Conservation (phyloP, 2,329 filamentous ascomycete species). For the Alternaria conjuncta region DNA sequence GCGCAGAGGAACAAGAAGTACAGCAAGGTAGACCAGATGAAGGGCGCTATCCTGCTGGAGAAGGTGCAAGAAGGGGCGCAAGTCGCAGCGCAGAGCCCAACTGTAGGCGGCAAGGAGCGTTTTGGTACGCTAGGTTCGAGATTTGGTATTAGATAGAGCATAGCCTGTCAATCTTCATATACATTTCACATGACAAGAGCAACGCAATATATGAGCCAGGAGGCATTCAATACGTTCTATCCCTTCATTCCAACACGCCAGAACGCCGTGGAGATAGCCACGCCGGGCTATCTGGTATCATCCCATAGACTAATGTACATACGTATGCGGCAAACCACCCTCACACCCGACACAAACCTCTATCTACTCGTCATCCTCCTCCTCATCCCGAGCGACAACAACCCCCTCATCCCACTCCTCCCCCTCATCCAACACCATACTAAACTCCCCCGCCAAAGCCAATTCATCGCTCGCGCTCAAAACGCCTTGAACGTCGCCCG, state of each 20-base stretch:
- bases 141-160: slow-evolving; percentile 34
- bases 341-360: background rate
- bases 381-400: slow-evolving; percentile 29
- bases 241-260: background rate
- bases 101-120: slow-evolving; percentile 34
- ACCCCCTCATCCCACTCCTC: slow-evolving; percentile 42
- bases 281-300: slow-evolving; percentile 1
- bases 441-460: slow-evolving; percentile 41
- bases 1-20: slow-evolving; percentile 91
- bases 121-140: slow-evolving; percentile 46
- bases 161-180: background rate
- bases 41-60: slow-evolving; percentile 87
- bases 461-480: slow-evolving; percentile 53
- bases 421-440: slow-evolving; percentile 29
- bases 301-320: background rate
- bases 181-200: background rate
- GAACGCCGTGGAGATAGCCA: slow-evolving; percentile 3
- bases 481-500: slow-evolving; percentile 51
- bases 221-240: background rate
- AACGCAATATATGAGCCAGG: background rate
- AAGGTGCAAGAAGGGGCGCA: slow-evolving; percentile 61
- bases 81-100: slow-evolving; percentile 44
- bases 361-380: slow-evolving; percentile 1
- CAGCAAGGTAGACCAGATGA: slow-evolving; percentile 87
- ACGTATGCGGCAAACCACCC: background rate